Evolutionary conservation across 2,329 filamentous ascomycete species (phyloP).

Genomic region (Bisporella sp.): DNA sequence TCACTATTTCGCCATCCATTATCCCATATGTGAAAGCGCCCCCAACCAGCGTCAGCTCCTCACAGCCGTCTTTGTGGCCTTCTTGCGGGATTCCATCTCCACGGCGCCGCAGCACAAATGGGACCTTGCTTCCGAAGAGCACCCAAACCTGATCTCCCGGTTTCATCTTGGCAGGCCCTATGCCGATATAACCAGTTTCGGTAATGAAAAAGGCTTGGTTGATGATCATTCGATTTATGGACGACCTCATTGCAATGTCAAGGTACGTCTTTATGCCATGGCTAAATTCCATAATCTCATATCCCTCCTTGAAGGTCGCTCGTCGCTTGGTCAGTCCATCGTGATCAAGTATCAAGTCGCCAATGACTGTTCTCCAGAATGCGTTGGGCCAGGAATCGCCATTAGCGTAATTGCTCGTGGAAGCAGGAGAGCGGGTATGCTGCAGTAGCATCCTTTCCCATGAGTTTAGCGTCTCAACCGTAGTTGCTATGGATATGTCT

Average conservation of each 20-base stretch:
- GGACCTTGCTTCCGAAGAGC: constrained; percentile 2
- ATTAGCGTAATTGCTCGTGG: not conserved
- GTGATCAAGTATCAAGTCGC: not conserved
- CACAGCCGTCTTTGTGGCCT: not conserved
- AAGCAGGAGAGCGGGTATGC: not conserved
- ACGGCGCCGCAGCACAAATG: constrained; percentile 1
- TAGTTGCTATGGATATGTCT: not conserved
- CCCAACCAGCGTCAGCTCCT: not conserved
- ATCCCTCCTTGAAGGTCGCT: not conserved
- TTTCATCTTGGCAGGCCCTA: not conserved
- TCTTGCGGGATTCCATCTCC: not conserved
- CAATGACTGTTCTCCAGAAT: not conserved
- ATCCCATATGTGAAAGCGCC: not conserved
- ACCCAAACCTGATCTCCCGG: constrained; percentile 3
- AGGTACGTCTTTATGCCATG: not conserved
- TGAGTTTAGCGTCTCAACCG: not conserved
- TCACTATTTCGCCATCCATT: not conserved
- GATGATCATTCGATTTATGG: not conserved
- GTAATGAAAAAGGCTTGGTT: constrained; percentile 3
- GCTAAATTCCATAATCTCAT: not conserved
- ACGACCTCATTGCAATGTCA: not conserved
- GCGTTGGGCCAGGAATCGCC: not conserved
- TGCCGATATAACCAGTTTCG: not conserved
- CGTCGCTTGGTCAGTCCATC: not conserved
- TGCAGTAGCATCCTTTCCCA: not conserved